These are phyloP conservation scores for Flaveria bidentis DNA, from an alignment of 129 eudicot species.

Conservation along the genomic window DNA sequence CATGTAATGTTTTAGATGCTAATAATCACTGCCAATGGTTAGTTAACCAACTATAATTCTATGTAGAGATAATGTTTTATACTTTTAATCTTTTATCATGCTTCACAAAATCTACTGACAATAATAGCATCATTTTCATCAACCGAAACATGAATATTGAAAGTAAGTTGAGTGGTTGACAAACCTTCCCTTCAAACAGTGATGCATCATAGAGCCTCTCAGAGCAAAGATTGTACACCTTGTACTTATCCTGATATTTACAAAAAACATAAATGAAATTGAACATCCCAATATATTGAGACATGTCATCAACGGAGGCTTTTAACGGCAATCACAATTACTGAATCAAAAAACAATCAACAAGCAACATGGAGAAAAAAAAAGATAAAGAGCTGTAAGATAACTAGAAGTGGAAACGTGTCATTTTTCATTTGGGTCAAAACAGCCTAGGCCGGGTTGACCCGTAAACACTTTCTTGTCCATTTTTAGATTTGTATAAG, in stretches of 20 bases:
- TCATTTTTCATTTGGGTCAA: not conserved
- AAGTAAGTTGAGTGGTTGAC: constrained; percentile 29
- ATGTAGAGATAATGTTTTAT: constrained; percentile 12
- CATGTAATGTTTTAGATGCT: not conserved
- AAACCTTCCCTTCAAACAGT: constrained; percentile 94
- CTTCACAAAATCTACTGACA: not conserved
- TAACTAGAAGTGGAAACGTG: constrained; percentile 3
- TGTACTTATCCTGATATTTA: constrained; percentile 76
- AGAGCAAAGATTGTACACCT: constrained; percentile 94
- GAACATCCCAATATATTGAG: not conserved
- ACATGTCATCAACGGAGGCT: not conserved
- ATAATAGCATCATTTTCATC: constrained; percentile 9
- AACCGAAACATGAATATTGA: constrained; percentile 1
- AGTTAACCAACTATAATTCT: constrained; percentile 13
- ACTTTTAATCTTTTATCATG: not conserved
- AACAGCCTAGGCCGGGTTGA: not conserved
- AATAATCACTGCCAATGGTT: constrained; percentile 8
- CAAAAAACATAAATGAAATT: constrained; percentile 9
- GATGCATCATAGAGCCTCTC: constrained; percentile 98
- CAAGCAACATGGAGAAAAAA: not conserved
- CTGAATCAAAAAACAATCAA: not conserved
- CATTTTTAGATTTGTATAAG: not conserved
- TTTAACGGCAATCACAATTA: not conserved
- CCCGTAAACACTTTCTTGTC: not conserved
- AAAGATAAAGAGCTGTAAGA: not conserved